Percentiles rank a stretch among this genome's conserved stretches.
phyloP scores from a whole-genome alignment of 164 flowering plant genomes.

The Liriodendron chinense region DNA sequence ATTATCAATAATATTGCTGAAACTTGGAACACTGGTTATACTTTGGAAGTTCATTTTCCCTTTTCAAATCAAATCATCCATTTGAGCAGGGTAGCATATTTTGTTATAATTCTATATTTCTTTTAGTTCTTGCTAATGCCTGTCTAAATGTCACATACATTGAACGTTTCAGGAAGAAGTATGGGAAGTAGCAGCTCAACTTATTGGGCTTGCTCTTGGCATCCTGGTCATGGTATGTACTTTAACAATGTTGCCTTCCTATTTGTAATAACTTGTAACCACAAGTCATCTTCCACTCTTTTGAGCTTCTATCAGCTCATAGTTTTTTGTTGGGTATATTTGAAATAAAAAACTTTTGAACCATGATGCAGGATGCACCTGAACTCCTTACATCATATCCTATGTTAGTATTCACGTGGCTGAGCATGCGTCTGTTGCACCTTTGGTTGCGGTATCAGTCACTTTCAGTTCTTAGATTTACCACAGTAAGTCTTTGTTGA shows the following conservation, averaged over 20 bases:
- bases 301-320: not conserved
- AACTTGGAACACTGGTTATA: too few relatives aligned
- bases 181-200: conserved; percentile 96
- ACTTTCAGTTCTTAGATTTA: conserved; percentile 70
- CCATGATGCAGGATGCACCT: conserved; percentile 60
- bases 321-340: conserved; percentile 5
- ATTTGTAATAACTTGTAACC: not conserved
- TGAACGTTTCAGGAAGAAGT: conserved; percentile 77
- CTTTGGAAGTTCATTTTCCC: too few relatives aligned
- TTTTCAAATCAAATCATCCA: not conserved
- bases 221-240: conserved; percentile 61
- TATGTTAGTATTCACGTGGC: conserved; percentile 53
- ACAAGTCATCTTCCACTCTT: not conserved
- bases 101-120: not conserved
- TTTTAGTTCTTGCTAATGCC: not conserved
- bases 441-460: conserved; percentile 89
- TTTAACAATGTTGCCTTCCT: conserved; percentile 1
- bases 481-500: conserved; percentile 46
- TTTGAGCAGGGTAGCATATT: not conserved
- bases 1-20: too few relatives aligned
- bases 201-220: conserved; percentile 81
- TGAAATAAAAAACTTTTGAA: conserved; percentile 5
- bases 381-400: conserved; percentile 60
- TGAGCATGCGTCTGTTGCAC: conserved; percentile 69
- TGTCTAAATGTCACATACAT: conserved; percentile 7